These are phyloP conservation scores for Exophiala sp. DNA, from an alignment of 2,329 filamentous ascomycete genomes.

Conservation along the genomic window DNA sequence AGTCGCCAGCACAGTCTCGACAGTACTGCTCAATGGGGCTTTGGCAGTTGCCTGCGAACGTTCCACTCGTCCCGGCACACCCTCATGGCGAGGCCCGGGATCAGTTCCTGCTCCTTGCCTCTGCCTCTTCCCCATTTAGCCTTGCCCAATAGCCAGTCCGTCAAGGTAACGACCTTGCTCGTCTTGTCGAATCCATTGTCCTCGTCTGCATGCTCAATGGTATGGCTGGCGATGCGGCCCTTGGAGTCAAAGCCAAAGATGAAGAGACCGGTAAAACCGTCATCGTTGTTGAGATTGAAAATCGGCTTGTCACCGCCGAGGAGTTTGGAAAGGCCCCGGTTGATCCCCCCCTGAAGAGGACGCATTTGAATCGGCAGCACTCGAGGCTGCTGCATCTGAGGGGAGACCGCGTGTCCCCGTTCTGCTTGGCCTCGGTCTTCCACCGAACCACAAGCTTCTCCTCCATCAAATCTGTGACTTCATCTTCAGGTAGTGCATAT, in stretches of 20 bases:
- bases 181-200: constrained; percentile 76
- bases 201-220: constrained; percentile 88
- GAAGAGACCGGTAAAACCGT: constrained; percentile 77
- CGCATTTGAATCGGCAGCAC: constrained; percentile 10
- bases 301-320: constrained; percentile 49
- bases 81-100: constrained; percentile 28
- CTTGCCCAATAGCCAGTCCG: constrained; percentile 87
- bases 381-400: constrained; percentile 23
- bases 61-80: constrained; percentile 27
- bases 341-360: constrained; percentile 30
- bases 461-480: constrained; percentile 34
- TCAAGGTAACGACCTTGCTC: constrained; percentile 79
- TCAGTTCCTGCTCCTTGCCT: constrained; percentile 32
- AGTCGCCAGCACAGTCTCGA: background rate
- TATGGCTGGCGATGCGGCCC: constrained; percentile 77
- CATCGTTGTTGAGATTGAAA: constrained; percentile 51
- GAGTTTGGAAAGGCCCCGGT: constrained; percentile 41
- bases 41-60: constrained; percentile 6
- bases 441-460: constrained; percentile 90
- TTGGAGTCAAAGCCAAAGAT: constrained; percentile 91
- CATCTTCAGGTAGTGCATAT: constrained; percentile 32
- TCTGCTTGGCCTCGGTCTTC: constrained; percentile 55
- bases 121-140: constrained; percentile 49
- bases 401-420: constrained; percentile 19
- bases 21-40: background rate